These are phyloP conservation scores for Prosopis cineraria DNA, from an alignment of 306 rosid genomes.

Conservation along the genomic window DNA sequence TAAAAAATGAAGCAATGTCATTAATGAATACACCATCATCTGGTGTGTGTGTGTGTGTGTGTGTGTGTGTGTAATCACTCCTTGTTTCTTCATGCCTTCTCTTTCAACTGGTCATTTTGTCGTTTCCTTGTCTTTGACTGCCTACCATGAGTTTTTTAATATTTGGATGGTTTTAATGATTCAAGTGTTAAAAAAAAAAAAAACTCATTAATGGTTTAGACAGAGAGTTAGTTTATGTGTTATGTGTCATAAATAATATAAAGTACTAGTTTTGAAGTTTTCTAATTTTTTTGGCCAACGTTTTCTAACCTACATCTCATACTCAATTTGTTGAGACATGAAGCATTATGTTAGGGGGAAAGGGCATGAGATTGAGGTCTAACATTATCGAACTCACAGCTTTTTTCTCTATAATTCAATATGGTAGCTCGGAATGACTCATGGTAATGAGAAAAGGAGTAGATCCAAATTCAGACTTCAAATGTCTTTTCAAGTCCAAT, in stretches of 20 bases:
- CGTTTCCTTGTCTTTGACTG: not conserved
- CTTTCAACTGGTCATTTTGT: not conserved
- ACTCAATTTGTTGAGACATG: no score
- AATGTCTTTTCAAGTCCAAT: not conserved
- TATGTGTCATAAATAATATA: not conserved
- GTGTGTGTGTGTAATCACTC: no score
- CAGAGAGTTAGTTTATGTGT: not conserved
- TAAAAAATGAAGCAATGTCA: not conserved
- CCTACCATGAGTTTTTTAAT: not conserved
- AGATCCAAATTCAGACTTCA: not conserved
- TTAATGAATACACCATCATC: not conserved
- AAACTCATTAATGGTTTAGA: not conserved
- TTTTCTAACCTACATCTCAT: no score
- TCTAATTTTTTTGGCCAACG: no score
- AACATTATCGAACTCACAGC: not conserved
- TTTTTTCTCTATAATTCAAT: not conserved
- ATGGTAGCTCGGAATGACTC: not conserved
- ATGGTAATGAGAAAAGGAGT: not conserved
- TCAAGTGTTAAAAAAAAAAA: not conserved
- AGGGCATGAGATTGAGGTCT: not conserved
- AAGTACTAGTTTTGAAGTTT: no score
- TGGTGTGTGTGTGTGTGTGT: no score
- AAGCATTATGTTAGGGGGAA: not conserved
- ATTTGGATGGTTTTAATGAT: not conserved
- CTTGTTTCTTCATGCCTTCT: not conserved